Conservation (phyloP, 78 protist species). For the Dictyostelium firmibasis region DNA sequence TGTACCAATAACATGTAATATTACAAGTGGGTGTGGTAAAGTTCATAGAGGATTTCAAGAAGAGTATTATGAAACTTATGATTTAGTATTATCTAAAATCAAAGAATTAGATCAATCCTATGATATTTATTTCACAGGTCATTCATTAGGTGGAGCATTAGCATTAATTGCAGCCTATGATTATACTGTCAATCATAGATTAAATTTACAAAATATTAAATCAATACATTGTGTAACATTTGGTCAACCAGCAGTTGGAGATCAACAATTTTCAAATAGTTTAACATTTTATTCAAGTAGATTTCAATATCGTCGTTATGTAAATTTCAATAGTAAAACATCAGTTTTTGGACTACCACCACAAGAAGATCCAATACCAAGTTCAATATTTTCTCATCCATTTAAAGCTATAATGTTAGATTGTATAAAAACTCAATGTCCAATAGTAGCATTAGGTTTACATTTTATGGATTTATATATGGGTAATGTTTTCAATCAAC, state of each 20-base stretch:
- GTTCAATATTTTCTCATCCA: not conserved
- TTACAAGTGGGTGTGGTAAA: not conserved
- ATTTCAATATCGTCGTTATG: not conserved
- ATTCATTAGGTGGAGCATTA: slow-evolving; percentile 11
- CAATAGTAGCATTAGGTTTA: not conserved
- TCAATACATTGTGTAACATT: slow-evolving; percentile 3
- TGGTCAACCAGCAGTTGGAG: slow-evolving; percentile 34
- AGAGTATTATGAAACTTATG: not conserved
- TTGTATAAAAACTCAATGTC: not conserved
- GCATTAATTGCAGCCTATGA: not conserved
- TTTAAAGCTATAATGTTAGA: not conserved
- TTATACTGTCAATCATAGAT: not conserved
- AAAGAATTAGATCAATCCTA: not conserved
- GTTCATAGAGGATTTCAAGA: not conserved
- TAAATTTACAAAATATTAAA: not conserved
- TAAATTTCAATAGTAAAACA: not conserved
- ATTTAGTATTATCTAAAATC: not conserved
- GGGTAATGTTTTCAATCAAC: not conserved
- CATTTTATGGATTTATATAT: slow-evolving; percentile 4
- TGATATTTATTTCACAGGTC: slow-evolving; percentile 48
- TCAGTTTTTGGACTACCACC: not conserved
- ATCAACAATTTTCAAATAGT: not conserved
- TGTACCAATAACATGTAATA: not conserved
- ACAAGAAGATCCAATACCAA: not conserved
- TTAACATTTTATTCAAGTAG: not conserved